Percentiles rank a stretch among this genome's conserved stretches.
Evolutionary conservation across 495 filamentous ascomycete species (phyloP).

Genomic region (Corynascus novoguineensis): DNA sequence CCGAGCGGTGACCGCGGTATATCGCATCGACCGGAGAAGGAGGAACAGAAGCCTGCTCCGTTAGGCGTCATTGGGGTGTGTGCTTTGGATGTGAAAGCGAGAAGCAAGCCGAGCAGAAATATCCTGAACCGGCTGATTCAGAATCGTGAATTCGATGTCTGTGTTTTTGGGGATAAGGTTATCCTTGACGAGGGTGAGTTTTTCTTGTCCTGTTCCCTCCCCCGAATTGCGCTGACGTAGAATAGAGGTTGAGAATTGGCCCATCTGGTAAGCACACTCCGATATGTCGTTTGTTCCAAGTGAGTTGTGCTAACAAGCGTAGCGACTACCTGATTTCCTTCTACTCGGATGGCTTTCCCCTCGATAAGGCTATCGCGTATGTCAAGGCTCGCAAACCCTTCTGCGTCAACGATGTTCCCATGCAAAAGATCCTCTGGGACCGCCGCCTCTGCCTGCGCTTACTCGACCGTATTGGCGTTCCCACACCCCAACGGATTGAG

Average conservation of each 20-base stretch:
- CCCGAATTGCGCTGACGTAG: conserved; percentile 15
- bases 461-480: conserved; percentile 80
- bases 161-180: conserved; percentile 97
- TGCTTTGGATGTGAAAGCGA: conserved; percentile 89
- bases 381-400: conserved; percentile 86
- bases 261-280: conserved; percentile 47
- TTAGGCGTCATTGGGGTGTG: conserved; percentile 79
- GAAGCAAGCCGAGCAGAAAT: conserved; percentile 92
- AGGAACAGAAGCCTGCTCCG: conserved; percentile 47
- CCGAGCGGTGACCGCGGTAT: conserved; percentile 51
- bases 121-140: conserved; percentile 87
- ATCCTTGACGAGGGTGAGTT: conserved; percentile 82
- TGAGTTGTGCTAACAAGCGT: conserved; percentile 11
- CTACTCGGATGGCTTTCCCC: conserved; percentile 93
- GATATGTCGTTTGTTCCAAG: not conserved
- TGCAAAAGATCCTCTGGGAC: conserved; percentile 99
- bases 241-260: conserved; percentile 65
- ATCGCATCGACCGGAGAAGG: conserved; percentile 40
- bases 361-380: conserved; percentile 96
- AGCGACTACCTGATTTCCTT: conserved; percentile 96
- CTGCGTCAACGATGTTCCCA: conserved; percentile 93
- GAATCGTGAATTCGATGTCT: conserved; percentile 88
- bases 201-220: not conserved
- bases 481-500: conserved; percentile 83
- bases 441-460: conserved; percentile 81